Evolutionary conservation across 1,139 yeast genomes (phyloP), one percentile per base, ranked within the genome.

Genomic region (Suhomyces atakaporum): DNA sequence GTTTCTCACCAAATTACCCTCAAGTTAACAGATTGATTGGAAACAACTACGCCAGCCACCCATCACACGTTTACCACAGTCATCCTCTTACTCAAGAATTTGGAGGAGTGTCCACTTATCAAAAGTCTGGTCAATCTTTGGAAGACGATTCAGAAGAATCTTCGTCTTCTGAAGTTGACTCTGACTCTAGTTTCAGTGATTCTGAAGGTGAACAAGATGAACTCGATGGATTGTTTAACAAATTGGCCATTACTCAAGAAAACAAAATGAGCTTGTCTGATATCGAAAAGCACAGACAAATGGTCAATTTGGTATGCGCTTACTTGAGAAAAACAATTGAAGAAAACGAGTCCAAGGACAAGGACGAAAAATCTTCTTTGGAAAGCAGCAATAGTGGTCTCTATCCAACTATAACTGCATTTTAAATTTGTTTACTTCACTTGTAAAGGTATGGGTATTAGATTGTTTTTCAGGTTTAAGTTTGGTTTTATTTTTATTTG

Each of bases 401-500:
- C 43, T 71, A 71, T 45, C 77, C 77, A 18, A 60, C 63, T 12
- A 69, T 71, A 36, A 58, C 73, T 35, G 73, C 74, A 26, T 70
- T 70, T 48, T 71, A 58, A 48, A 16, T 29, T 33, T 25, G 27
- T 38, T 29, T 13, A 11, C 24, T 36, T 30, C 20, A 22, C 19
- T 19, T 23, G 16, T 20, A 25, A 27, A 25, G 29, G 25, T 18
- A 25, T 25, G 29, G 34, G 34, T 25, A 25, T 25, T 24, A 13
- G 15, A 12, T n/a, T 11, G 10, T 20, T 9, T 15, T 31, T 13
- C 7, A 22, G 11, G 35, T 27, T 26, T n/a, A n/a, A n/a, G n/a
- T n/a, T n/a, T n/a, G n/a, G n/a, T n/a, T 7, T 31, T 28, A 22
- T 15, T 11, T 26, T 33, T 25, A 22, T 25, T 35, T 27, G 27